phyloP scores from a whole-genome alignment of 2,329 filamentous ascomycete species.

The Aspergillus sp. region DNA sequence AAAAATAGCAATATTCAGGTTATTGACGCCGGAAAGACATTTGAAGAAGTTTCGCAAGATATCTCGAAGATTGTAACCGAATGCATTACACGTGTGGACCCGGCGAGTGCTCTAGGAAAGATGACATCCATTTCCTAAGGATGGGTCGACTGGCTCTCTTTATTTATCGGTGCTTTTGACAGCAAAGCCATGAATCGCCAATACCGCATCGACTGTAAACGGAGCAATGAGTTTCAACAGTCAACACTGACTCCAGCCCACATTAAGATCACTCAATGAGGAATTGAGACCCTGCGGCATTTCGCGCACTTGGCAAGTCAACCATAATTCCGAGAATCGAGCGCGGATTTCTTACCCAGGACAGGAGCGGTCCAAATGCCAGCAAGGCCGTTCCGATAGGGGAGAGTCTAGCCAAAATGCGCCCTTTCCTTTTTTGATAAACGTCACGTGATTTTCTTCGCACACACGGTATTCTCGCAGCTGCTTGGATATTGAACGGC shows the following conservation, averaged over 20 bases:
- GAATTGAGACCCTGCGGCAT: neutral
- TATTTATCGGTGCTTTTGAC: neutral
- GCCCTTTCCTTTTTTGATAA: neutral
- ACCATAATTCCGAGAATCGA: neutral
- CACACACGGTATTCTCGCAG: neutral
- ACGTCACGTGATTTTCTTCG: neutral
- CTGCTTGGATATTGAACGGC: neutral
- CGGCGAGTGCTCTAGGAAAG: slow-evolving; percentile 35
- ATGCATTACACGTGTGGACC: slow-evolving; percentile 33
- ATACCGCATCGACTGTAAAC: neutral
- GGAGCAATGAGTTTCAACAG: neutral
- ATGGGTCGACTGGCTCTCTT: neutral
- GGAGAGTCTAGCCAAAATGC: too few relatives aligned
- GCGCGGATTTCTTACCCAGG: too few relatives aligned
- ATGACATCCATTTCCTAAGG: slow-evolving; percentile 28
- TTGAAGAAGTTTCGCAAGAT: slow-evolving; percentile 53
- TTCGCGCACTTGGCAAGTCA: neutral
- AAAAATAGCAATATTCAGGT: slow-evolving; percentile 54
- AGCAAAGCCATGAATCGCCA: slow-evolving; percentile 21
- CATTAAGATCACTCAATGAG: neutral
- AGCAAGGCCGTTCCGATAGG: too few relatives aligned
- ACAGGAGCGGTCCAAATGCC: too few relatives aligned
- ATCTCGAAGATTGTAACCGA: slow-evolving; percentile 31
- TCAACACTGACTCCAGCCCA: slow-evolving; percentile 26
- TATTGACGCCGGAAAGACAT: slow-evolving; percentile 54